Evolutionary conservation across 371 early-diverging fungal genomes (phyloP), one percentile per base, ranked within the genome.

Genomic region (Fennellomyces sp.): DNA sequence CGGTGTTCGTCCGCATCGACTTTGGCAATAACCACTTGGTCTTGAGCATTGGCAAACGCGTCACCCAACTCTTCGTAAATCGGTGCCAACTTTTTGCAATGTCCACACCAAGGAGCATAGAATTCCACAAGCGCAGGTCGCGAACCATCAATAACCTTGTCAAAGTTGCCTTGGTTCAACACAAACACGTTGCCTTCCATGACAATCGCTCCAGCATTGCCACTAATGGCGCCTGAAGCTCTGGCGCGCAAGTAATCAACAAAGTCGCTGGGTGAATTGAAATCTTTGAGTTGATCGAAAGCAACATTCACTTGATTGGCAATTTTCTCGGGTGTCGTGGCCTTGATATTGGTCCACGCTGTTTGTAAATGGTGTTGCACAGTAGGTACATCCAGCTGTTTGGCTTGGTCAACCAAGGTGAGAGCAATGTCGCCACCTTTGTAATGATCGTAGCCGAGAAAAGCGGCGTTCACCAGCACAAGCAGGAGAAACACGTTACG

Each of bases 71-170:
- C 84, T 63, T 91, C 91, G 61, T 91, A 97, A 59, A 82, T 56
- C 52, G 96, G 94, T 6, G 89, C 95, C 53, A 97, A 85, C 64
- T 78, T 83, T 79, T 94, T 94, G 86, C 96, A 97, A 84, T 96
- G 94, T 56, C 92, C 91, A 78, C 96, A 95, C 95, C 94, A 94
- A 28, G 90, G 95, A 36, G 94, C 96, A 74, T 96, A 96, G 72
- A 96, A 92, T 74, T 96, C 96, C 47, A 97, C 79, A 56, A 98
- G 82, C 29, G 96, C 97, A 73, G 96, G 95, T 77, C 91, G 91
- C 13, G 75, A 77, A 76, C 97, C 93, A 75, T 93, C 85, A 42
- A 93, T 95, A 53, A 89, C 77, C 12, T 65, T 64, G 26, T 83
- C 67, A 73, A 94, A 98, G 68, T 80, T 85, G 55, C 84, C 77